Conservation (phyloP, 148 eudicot species). For the Pharnaceum exiguum region DNA sequence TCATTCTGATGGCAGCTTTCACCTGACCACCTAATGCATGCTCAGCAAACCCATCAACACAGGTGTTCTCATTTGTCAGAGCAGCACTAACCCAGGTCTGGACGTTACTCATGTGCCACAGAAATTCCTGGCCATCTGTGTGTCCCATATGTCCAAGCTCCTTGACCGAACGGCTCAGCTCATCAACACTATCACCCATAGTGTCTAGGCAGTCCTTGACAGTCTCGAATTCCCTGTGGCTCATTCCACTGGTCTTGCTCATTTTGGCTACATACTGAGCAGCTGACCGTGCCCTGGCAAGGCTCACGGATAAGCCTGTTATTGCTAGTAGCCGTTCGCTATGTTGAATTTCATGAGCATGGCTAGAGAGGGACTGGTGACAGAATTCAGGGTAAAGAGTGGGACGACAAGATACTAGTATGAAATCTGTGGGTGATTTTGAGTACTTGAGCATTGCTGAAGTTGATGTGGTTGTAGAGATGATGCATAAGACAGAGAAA, state of each 20-base stretch:
- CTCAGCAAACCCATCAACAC: constrained; percentile 44
- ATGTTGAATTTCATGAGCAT: constrained; percentile 30
- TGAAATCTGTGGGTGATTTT: constrained; percentile 36
- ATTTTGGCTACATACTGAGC: constrained; percentile 28
- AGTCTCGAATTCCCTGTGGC: constrained; percentile 41
- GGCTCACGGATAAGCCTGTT: constrained; percentile 52
- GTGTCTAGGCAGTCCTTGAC: constrained; percentile 47
- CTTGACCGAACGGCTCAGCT: constrained; percentile 42
- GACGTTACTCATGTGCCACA: constrained; percentile 55
- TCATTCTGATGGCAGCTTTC: constrained; percentile 23
- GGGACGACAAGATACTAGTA: constrained; percentile 45
- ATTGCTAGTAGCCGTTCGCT: constrained; percentile 41
- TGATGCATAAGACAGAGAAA: background rate
- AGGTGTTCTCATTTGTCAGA: constrained; percentile 45
- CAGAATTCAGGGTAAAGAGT: constrained; percentile 65
- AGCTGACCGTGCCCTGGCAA: constrained; percentile 33
- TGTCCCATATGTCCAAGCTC: constrained; percentile 39
- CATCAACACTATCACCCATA: constrained; percentile 44
- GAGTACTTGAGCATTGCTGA: background rate
- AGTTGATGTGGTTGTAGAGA: background rate
- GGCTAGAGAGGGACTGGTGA: constrained; percentile 42
- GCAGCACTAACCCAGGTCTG: constrained; percentile 75
- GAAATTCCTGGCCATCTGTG: constrained; percentile 32
- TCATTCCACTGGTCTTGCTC: constrained; percentile 20
- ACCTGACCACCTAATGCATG: constrained; percentile 19